Percentiles rank a stretch among this genome's conserved stretches.
These are phyloP conservation scores for Penicillium turbatum DNA, from an alignment of 495 filamentous ascomycete genomes.

Conservation along the genomic window DNA sequence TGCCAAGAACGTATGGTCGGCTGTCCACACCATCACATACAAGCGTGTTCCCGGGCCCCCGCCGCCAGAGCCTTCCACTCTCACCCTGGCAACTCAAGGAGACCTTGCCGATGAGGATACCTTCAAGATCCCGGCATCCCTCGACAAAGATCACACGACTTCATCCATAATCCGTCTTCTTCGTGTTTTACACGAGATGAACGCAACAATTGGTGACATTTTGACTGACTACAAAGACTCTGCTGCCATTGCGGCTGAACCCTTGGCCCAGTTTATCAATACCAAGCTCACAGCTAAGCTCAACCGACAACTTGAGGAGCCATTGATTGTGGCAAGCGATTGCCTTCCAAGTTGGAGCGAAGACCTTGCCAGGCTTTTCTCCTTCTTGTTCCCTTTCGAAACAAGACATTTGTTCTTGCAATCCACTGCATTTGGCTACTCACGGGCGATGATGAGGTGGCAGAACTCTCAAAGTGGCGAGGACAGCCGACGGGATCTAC, in stretches of 20 bases:
- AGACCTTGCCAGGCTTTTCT: conserved; percentile 91
- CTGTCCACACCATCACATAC: conserved; percentile 88
- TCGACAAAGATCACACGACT: conserved; percentile 76
- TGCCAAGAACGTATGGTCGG: conserved; percentile 79
- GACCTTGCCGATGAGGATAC: conserved; percentile 39
- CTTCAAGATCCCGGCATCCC: conserved; percentile 68
- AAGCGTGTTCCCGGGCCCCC: conserved; percentile 83
- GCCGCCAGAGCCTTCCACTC: conserved; percentile 67
- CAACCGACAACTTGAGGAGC: conserved; percentile 95
- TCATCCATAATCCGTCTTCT: conserved; percentile 85
- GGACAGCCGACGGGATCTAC: conserved; percentile 73
- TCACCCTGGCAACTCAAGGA: conserved; percentile 52
- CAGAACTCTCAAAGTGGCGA: conserved; percentile 82
- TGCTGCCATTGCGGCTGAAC: conserved; percentile 70
- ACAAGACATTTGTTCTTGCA: conserved; percentile 96
- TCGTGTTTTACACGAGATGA: conserved; percentile 88
- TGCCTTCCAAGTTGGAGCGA: conserved; percentile 97
- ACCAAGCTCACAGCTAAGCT: conserved; percentile 99
- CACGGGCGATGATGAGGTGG: conserved; percentile 95
- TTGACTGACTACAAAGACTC: conserved; percentile 77
- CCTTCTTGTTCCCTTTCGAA: conserved; percentile 99
- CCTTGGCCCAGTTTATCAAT: conserved; percentile 94
- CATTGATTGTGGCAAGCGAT: conserved; percentile 96
- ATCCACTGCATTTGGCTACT: conserved; percentile 97
- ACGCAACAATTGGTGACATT: conserved; percentile 94